Evolutionary conservation across 2,329 filamentous ascomycete species (phyloP).

Genomic region (Pestalotiopsis sp.): DNA sequence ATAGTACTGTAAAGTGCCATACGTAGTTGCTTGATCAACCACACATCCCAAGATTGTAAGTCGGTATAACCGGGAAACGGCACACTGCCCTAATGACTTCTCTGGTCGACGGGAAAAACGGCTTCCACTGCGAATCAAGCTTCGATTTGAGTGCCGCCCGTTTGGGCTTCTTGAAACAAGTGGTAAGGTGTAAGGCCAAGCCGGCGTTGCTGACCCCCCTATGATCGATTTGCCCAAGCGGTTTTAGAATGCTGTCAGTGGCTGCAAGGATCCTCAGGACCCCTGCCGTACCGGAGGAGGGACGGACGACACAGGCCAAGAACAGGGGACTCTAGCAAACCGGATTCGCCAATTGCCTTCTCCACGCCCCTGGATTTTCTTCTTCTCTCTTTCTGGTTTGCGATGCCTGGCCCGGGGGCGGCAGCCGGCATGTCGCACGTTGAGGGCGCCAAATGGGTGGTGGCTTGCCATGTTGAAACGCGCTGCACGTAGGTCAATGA

Average conservation of each 20-base stretch:
- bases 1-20: no score
- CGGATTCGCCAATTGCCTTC: neutral
- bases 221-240: neutral
- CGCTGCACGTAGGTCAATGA: neutral
- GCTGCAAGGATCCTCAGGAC: neutral
- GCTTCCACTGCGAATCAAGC: neutral
- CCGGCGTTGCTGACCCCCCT: neutral
- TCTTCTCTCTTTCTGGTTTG: neutral
- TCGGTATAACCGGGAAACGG: neutral
- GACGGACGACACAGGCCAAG: neutral
- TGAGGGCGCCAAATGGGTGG: neutral
- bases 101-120: neutral
- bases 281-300: neutral
- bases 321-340: conserved; percentile 5
- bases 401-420: neutral
- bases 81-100: neutral
- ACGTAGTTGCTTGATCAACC: no score
- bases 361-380: conserved; percentile 1
- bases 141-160: neutral
- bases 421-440: neutral
- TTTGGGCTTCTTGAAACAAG: neutral
- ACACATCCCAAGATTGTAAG: no score
- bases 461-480: neutral
- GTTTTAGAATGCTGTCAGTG: conserved; percentile 10
- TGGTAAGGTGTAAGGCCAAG: neutral